These are phyloP conservation scores for Bolboschoenus planiculmis DNA, from an alignment of 176 grass and related monocot genomes.

Conservation along the genomic window DNA sequence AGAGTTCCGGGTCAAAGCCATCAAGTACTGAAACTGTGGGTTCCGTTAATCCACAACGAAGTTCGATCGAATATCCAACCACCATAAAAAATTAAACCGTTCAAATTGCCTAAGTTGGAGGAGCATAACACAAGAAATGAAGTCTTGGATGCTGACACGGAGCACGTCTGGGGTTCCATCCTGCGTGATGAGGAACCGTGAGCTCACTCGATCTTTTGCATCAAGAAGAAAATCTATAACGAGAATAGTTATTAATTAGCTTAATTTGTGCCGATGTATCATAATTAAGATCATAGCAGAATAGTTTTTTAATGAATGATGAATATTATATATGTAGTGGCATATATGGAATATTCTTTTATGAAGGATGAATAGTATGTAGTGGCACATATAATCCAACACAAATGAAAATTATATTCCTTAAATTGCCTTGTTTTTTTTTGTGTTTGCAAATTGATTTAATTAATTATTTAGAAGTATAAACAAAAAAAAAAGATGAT, in stretches of 20 bases:
- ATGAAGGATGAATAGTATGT: neutral
- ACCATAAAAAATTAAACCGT: neutral
- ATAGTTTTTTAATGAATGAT: neutral
- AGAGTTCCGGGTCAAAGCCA: neutral
- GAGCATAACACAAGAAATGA: neutral
- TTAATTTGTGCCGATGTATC: neutral
- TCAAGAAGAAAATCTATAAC: neutral
- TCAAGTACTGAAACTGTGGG: neutral
- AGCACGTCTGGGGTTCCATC: conserved; percentile 4
- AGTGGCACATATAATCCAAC: neutral
- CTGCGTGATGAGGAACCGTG: neutral
- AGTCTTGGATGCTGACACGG: neutral
- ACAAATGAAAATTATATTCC: neutral
- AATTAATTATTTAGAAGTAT: neutral
- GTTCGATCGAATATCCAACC: neutral
- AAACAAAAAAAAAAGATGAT: neutral
- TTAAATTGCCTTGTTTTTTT: neutral
- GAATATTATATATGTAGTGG: neutral
- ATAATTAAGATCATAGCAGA: neutral
- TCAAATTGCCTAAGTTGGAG: neutral
- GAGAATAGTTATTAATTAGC: neutral
- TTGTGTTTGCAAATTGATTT: neutral
- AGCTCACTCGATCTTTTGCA: neutral
- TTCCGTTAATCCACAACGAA: neutral
- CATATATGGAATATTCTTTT: neutral